These are phyloP conservation scores for Claviceps quebecensis DNA, from an alignment of 2,329 filamentous ascomycete genomes.

Conservation along the genomic window DNA sequence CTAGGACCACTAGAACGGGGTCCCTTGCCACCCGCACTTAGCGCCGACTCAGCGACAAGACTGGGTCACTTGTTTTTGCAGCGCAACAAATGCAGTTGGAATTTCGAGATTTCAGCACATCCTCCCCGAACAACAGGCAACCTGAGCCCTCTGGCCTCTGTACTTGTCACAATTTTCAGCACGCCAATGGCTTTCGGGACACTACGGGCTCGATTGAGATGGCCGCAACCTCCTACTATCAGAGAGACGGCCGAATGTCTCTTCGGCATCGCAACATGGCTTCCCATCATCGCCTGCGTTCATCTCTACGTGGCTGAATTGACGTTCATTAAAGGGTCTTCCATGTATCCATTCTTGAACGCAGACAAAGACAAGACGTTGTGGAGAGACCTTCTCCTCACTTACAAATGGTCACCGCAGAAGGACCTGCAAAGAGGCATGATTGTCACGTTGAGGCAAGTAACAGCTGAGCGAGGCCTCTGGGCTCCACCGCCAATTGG, in stretches of 20 bases:
- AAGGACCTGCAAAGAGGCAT: constrained; percentile 53
- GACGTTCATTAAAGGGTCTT: constrained; percentile 43
- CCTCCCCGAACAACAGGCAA: too few relatives aligned
- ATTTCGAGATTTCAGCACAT: too few relatives aligned
- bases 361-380: constrained; percentile 44
- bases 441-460: constrained; percentile 55
- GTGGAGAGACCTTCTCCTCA: constrained; percentile 41
- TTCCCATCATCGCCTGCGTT: constrained; percentile 48
- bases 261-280: constrained; percentile 43
- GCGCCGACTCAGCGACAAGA: too few relatives aligned
- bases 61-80: too few relatives aligned
- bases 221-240: constrained; percentile 12
- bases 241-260: constrained; percentile 29
- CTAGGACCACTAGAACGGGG: too few relatives aligned
- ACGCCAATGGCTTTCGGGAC: constrained; percentile 1
- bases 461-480: constrained; percentile 1
- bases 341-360: constrained; percentile 70
- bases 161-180: neutral
- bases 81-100: too few relatives aligned
- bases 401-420: constrained; percentile 43
- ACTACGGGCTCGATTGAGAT: constrained; percentile 21
- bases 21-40: too few relatives aligned
- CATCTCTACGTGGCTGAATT: constrained; percentile 46
- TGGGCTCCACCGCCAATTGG: too few relatives aligned
- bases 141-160: too few relatives aligned